Evolutionary conservation across 2,329 filamentous ascomycete genomes (phyloP).

Genomic region (Cytospora paraplurivora): DNA sequence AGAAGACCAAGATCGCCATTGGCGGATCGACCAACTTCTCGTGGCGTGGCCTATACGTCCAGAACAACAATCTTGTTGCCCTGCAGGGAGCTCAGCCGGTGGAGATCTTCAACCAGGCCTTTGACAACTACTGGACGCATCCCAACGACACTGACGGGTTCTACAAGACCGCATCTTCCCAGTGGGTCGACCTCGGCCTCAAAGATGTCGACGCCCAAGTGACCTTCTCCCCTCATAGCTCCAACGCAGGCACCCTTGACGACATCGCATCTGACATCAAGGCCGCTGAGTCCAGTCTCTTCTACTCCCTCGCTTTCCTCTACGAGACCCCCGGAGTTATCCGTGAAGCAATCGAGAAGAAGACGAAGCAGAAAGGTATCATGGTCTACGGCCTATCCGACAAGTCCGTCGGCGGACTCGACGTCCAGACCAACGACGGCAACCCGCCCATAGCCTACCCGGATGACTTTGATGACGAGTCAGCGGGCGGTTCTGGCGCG

Average conservation of each 20-base stretch:
- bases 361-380: constrained; percentile 29
- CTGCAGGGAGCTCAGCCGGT: constrained; percentile 29
- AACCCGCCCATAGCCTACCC: constrained; percentile 33
- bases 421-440: constrained; percentile 28
- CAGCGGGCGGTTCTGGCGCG: constrained; percentile 31
- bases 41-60: constrained; percentile 31
- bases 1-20: constrained; percentile 31
- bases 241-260: constrained; percentile 28
- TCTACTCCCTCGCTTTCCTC: constrained; percentile 33
- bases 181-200: constrained; percentile 30
- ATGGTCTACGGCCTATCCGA: constrained; percentile 33
- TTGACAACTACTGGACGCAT: constrained; percentile 31
- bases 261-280: constrained; percentile 39
- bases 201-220: constrained; percentile 30
- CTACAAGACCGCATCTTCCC: constrained; percentile 29
- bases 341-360: constrained; percentile 31
- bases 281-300: constrained; percentile 36
- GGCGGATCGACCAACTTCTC: constrained; percentile 32
- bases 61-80: constrained; percentile 31
- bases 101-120: constrained; percentile 28
- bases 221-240: constrained; percentile 32
- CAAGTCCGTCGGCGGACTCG: constrained; percentile 31
- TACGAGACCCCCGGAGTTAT: constrained; percentile 38
- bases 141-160: constrained; percentile 30
- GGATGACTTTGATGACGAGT: constrained; percentile 28